These are phyloP conservation scores for Usnea hakonensis DNA, from an alignment of 495 filamentous ascomycete species.

Conservation along the genomic window DNA sequence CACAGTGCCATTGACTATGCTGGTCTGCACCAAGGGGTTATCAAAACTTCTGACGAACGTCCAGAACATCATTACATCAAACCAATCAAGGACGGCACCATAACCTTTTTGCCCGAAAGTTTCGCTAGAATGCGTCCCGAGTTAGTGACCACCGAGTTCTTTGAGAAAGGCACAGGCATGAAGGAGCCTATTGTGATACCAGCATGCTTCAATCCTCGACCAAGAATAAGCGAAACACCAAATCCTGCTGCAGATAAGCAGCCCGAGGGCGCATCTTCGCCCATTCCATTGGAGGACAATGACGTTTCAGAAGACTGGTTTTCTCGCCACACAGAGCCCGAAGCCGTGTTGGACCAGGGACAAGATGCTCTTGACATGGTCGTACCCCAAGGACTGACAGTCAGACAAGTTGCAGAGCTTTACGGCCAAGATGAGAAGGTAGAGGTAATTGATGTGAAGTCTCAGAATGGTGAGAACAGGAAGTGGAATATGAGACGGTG, in stretches of 20 bases:
- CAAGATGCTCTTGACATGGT: constrained; percentile 69
- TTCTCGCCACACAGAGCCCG: constrained; percentile 30
- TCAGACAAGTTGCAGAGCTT: constrained; percentile 57
- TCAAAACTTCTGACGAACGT: constrained; percentile 61
- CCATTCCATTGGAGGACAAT: constrained; percentile 5
- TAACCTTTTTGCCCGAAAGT: constrained; percentile 53
- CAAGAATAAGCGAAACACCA: constrained; percentile 21
- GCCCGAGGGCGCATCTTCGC: not conserved
- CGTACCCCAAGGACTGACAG: constrained; percentile 60
- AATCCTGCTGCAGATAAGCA: constrained; percentile 11
- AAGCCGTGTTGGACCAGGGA: constrained; percentile 48
- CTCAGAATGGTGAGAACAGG: constrained; percentile 60
- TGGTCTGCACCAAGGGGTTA: constrained; percentile 63
- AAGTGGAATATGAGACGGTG: constrained; percentile 65
- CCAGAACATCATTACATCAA: constrained; percentile 67
- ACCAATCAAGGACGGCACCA: constrained; percentile 60
- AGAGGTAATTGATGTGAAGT: constrained; percentile 71
- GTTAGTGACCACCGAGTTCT: constrained; percentile 56
- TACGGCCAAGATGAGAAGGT: constrained; percentile 59
- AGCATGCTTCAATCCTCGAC: constrained; percentile 54
- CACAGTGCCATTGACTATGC: constrained; percentile 70
- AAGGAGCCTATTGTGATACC: constrained; percentile 65
- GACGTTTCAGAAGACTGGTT: constrained; percentile 26
- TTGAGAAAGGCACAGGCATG: constrained; percentile 61
- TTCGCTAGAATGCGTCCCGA: constrained; percentile 65